phyloP scores from a whole-genome alignment of 108 stramenopile genomes.

The Pseudonitzschia multiseries region DNA sequence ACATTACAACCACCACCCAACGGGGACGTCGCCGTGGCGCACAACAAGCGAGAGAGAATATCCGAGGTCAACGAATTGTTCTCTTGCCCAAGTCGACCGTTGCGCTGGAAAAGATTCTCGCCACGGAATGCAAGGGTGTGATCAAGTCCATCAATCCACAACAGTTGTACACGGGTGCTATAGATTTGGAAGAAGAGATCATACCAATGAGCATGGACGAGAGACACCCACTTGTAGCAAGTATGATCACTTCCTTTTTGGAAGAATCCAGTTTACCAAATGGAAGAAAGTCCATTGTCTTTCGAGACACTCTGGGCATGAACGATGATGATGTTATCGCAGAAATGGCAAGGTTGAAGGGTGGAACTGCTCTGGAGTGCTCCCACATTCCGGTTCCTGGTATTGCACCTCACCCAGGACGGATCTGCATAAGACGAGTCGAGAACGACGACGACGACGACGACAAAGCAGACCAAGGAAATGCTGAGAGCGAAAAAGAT shows the following conservation, averaged over 20 bases:
- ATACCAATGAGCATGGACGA: conserved; percentile 44
- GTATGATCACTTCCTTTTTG: conserved; percentile 52
- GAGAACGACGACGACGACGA: conserved; percentile 4
- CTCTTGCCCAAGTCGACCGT: conserved; percentile 59
- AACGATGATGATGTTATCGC: conserved; percentile 58
- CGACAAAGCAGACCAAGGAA: not conserved
- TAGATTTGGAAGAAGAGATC: conserved; percentile 45
- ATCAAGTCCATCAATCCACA: conserved; percentile 59
- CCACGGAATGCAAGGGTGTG: conserved; percentile 45
- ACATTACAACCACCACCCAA: conserved; percentile 18
- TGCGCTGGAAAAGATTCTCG: conserved; percentile 49
- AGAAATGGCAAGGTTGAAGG: conserved; percentile 49
- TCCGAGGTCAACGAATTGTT: conserved; percentile 66
- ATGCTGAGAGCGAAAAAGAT: not conserved
- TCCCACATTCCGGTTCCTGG: conserved; percentile 36
- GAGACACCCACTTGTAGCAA: conserved; percentile 64
- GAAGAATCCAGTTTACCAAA: conserved; percentile 49
- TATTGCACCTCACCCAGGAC: conserved; percentile 31
- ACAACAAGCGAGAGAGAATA: conserved; percentile 61
- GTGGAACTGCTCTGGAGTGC: conserved; percentile 36
- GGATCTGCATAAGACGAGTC: conserved; percentile 51
- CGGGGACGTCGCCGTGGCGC: conserved; percentile 34
- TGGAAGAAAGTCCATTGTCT: conserved; percentile 45
- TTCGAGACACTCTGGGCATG: conserved; percentile 55
- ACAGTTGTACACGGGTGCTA: conserved; percentile 54